Evolutionary conservation across 768 basidiomycete species (phyloP).

Genomic region (Strobilomyces echinocephalus): DNA sequence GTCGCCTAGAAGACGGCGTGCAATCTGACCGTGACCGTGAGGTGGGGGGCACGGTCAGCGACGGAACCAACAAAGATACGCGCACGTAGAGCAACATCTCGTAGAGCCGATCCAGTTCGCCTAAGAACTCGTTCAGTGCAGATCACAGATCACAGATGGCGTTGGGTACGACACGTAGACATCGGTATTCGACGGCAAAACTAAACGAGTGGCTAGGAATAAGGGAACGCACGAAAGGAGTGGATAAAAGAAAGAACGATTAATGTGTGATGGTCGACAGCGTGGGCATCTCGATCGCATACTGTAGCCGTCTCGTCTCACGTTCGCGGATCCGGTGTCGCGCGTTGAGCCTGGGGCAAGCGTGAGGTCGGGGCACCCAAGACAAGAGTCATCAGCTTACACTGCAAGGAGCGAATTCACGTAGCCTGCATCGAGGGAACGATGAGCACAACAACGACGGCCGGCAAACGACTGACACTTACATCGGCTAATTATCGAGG

Average conservation of each 20-base stretch:
- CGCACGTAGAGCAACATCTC: too few relatives aligned
- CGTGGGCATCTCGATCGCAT: slow-evolving; percentile 6
- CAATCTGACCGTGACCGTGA: too few relatives aligned
- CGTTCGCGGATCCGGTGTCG: slow-evolving; percentile 9
- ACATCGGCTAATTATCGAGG: slow-evolving; percentile 10
- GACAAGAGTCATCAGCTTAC: background rate
- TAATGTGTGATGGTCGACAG: background rate
- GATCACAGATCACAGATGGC: too few relatives aligned
- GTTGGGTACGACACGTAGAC: too few relatives aligned
- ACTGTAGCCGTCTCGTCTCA: background rate
- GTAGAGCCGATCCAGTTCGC: too few relatives aligned
- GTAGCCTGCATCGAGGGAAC: slow-evolving; percentile 1
- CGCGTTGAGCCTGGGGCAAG: slow-evolving; percentile 4
- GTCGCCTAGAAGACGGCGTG: background rate
- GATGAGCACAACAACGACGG: background rate
- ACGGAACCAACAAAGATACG: too few relatives aligned
- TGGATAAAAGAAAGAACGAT: background rate
- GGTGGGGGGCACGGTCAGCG: too few relatives aligned
- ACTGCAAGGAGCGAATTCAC: slow-evolving; percentile 12
- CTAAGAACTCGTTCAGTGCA: too few relatives aligned
- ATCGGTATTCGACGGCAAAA: too few relatives aligned
- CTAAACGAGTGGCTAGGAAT: too few relatives aligned
- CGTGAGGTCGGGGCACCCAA: too few relatives aligned
- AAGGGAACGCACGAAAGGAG: too few relatives aligned
- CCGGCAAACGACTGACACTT: background rate